phyloP scores from a whole-genome alignment of 371 early-diverging fungal species.

The Apophysomyces ossiformis region DNA sequence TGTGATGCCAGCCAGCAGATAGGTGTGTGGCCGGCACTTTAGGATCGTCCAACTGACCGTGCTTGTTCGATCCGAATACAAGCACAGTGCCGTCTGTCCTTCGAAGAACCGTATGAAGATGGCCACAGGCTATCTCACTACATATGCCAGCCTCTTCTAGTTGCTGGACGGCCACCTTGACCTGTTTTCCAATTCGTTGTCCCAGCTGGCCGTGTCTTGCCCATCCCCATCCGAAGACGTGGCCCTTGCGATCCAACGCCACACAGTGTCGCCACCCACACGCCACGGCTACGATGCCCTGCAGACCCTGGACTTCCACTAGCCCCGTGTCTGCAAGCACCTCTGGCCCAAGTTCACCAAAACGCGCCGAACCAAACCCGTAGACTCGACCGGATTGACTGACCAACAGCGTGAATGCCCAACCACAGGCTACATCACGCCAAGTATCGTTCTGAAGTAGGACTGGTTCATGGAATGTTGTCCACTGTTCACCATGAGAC shows the following conservation, averaged over 20 bases:
- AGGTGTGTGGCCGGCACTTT: constrained; percentile 20
- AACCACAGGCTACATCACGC: constrained; percentile 63
- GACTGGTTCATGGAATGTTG: constrained; percentile 15
- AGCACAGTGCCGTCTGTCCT: constrained; percentile 46
- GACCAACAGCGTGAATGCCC: constrained; percentile 59
- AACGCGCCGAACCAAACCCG: constrained; percentile 53
- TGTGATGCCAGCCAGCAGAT: constrained; percentile 81
- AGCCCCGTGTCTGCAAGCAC: constrained; percentile 14
- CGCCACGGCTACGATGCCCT: constrained; percentile 43
- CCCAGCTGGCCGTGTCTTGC: constrained; percentile 69
- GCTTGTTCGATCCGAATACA: constrained; percentile 67
- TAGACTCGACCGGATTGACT: constrained; percentile 41
- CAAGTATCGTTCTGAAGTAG: constrained; percentile 23
- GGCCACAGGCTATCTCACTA: constrained; percentile 56
- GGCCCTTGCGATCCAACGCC: constrained; percentile 43
- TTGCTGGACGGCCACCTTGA: neutral
- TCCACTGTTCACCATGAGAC: constrained; percentile 11
- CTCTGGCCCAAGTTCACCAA: constrained; percentile 54
- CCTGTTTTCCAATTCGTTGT: neutral
- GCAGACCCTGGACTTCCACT: constrained; percentile 14
- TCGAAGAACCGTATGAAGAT: constrained; percentile 54
- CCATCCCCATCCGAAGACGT: constrained; percentile 65
- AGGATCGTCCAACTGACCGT: constrained; percentile 60
- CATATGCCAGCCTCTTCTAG: neutral
- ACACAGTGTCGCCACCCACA: constrained; percentile 72